phyloP scores from a whole-genome alignment of 257 asterid species.

The Mentha longifolia region DNA sequence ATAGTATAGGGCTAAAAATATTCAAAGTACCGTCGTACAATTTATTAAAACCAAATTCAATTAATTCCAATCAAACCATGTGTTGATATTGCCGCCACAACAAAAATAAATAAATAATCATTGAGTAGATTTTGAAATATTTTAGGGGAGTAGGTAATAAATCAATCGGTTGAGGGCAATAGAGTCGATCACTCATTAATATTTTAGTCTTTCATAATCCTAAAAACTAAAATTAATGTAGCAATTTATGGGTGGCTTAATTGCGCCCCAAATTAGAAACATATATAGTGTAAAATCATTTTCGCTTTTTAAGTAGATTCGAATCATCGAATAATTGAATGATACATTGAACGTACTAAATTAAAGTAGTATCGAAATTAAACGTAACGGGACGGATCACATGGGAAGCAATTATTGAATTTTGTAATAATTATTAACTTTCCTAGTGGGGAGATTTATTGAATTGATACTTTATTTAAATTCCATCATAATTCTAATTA shows the following conservation, averaged over 20 bases:
- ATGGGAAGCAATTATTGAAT: constrained; percentile 13
- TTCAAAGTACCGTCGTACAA: too few species aligned
- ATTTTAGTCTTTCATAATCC: neutral
- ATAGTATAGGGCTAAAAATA: too few species aligned
- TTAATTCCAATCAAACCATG: neutral
- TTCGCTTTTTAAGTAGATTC: neutral
- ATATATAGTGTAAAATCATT: neutral
- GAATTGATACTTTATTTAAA: neutral
- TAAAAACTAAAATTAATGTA: neutral
- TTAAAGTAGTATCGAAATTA: neutral
- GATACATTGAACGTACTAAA: constrained; percentile 10
- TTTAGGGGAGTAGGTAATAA: neutral
- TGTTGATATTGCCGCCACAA: constrained; percentile 23
- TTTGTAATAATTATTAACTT: neutral
- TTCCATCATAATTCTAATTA: neutral
- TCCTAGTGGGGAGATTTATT: neutral
- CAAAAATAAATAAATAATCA: neutral
- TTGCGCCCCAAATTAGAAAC: constrained; percentile 4
- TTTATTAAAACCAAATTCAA: neutral
- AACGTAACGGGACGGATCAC: constrained; percentile 6
- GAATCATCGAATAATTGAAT: neutral
- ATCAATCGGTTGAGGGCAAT: neutral
- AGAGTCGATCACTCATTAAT: neutral
- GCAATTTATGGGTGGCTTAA: neutral
- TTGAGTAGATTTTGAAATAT: neutral